A percentile compares a stretch with the other conserved stretches of the same genome.
phyloP scores from a whole-genome alignment of 352 stramenopile genomes.

The Plasmopara halstedii region DNA sequence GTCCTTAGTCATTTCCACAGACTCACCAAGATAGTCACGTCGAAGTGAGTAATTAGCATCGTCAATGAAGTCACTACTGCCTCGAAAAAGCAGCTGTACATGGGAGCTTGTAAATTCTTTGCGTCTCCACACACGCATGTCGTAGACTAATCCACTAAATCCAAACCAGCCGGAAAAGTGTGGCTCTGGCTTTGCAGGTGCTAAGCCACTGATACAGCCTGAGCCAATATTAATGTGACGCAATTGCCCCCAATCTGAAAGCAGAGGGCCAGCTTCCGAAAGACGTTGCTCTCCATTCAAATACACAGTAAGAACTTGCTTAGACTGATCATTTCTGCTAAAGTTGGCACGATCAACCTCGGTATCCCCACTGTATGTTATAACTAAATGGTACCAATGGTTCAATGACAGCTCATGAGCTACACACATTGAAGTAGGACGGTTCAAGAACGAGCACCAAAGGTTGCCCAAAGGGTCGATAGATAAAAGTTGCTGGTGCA shows the following conservation, averaged over 20 bases:
- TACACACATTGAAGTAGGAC: conserved; percentile 37
- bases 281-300: conserved; percentile 52
- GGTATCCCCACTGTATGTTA: conserved; percentile 36
- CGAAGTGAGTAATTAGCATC: conserved; percentile 46
- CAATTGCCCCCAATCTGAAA: conserved; percentile 41
- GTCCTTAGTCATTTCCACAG: conserved; percentile 3
- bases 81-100: conserved; percentile 57
- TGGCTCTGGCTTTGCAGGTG: conserved; percentile 38
- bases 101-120: conserved; percentile 37
- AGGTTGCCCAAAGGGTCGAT: conserved; percentile 55
- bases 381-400: conserved; percentile 65
- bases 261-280: conserved; percentile 26
- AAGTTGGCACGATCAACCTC: conserved; percentile 13
- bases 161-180: conserved; percentile 66
- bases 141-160: conserved; percentile 58
- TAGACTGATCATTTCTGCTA: conserved; percentile 17
- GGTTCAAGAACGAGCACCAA: conserved; percentile 46
- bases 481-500: conserved; percentile 51
- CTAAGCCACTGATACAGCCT: conserved; percentile 51
- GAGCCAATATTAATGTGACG: conserved; percentile 48
- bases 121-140: conserved; percentile 45
- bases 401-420: conserved; percentile 36
- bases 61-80: conserved; percentile 39
- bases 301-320: conserved; percentile 37
- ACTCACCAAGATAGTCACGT: conserved; percentile 21